Evolutionary conservation across 2,329 filamentous ascomycete genomes (phyloP).

Genomic region (Apiospora phragmitis): DNA sequence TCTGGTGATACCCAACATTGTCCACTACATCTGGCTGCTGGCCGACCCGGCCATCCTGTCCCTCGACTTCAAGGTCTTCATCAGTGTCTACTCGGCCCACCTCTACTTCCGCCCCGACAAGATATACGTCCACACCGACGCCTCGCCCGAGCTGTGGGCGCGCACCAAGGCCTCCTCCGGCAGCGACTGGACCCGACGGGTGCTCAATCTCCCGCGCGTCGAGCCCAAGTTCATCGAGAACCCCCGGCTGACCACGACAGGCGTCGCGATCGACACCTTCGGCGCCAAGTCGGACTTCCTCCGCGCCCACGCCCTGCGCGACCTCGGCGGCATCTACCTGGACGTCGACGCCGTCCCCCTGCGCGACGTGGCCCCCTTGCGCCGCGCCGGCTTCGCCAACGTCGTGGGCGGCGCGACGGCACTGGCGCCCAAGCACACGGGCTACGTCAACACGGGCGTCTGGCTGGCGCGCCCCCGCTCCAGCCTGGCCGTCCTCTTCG

Average conservation of each 20-base stretch:
- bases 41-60: not conserved
- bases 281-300: slow-evolving; percentile 4
- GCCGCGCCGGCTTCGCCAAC: not conserved
- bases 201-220: not conserved
- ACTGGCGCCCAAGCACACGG: not conserved
- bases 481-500: not conserved
- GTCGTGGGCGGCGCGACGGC: slow-evolving; percentile 2
- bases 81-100: slow-evolving; percentile 6
- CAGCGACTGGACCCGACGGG: not conserved
- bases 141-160: not conserved
- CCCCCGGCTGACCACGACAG: not conserved
- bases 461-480: not conserved
- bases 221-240: not conserved
- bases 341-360: not conserved
- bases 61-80: slow-evolving; percentile 10
- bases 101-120: not conserved
- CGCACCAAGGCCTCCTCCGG: not conserved
- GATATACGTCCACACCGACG: slow-evolving; percentile 9
- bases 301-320: not conserved
- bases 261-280: not conserved
- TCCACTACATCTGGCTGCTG: slow-evolving; percentile 12
- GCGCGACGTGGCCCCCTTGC: not conserved
- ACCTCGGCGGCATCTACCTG: not conserved
- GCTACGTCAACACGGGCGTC: slow-evolving; percentile 9
- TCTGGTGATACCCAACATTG: not conserved